Conservation (phyloP, 768 basidiomycete genomes). For the Mrakia frigida region DNA sequence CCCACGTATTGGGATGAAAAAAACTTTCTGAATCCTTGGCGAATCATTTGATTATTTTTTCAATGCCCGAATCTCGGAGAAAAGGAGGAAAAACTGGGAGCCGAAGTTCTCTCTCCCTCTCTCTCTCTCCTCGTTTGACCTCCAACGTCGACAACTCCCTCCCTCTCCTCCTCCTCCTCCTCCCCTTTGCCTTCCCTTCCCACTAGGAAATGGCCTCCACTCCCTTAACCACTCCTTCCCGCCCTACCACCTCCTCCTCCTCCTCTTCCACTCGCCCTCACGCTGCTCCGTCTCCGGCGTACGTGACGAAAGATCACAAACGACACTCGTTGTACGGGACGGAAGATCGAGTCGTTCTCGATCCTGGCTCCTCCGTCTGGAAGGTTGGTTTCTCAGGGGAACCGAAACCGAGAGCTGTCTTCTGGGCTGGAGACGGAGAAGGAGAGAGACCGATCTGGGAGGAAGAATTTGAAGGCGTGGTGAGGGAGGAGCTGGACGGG, state of each 20-base stretch:
- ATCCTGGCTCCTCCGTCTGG: conserved; percentile 90
- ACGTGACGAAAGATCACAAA: conserved; percentile 36
- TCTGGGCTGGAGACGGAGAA: conserved; percentile 47
- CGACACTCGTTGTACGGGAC: conserved; percentile 93
- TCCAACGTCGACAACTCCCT: not conserved
- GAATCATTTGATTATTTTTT: too few relatives aligned
- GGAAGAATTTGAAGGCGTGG: conserved; percentile 27
- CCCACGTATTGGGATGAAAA: too few relatives aligned
- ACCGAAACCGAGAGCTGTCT: conserved; percentile 81
- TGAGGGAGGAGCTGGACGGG: conserved; percentile 40
- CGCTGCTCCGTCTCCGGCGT: conserved; percentile 10
- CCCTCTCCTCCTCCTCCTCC: not conserved
- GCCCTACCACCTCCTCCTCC: not conserved
- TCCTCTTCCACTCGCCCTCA: not conserved
- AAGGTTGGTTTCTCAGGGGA: conserved; percentile 98
- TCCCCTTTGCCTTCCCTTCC: not conserved
- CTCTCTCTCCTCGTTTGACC: too few relatives aligned
- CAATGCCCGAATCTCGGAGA: too few relatives aligned
- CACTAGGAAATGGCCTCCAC: not conserved
- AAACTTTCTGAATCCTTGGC: too few relatives aligned
- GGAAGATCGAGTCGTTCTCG: conserved; percentile 91
- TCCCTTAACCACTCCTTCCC: not conserved
- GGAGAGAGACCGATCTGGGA: conserved; percentile 27
- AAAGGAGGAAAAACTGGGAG: too few relatives aligned
- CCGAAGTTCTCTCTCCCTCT: too few relatives aligned